Base-by-base conservation (phyloP, 1,139 yeast genomes). In the Spathaspora sp. region DNA sequence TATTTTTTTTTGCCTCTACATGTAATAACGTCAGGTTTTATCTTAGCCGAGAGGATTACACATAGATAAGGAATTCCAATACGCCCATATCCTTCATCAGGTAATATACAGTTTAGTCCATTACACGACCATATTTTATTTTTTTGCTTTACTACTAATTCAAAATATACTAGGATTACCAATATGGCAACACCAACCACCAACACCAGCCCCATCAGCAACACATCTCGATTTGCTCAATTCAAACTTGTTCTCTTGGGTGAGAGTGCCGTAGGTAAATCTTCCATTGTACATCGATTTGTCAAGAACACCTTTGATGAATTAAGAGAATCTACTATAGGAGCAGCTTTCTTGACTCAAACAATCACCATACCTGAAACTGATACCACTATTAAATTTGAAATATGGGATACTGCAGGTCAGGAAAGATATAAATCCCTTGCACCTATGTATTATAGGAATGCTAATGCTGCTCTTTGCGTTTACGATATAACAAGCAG, bases 261-360 rank as follows among this genome's bases (percentile, higher is more conserved):
- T 16, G 80, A 74, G 55, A 71, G 76, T 53, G 79, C 80, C 25
- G 80, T 74, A 26, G 80, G 80, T 24, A 74, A 74, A 53, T 71
- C 77, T 37, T 72, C 78, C 25, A 72, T 74, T 15, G 79, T 74
- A 10, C 78, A 72, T 54, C 58, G 77, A 38, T 72, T 67, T 47
- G 79, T 74, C 43, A 74, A 74, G 56, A 95, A 91, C 63, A 88
- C 95, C 26, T 95, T 93, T 64, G 97, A 91, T 59, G 97, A 90
- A 60, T 81, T 87, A 69, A 79, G 97, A 57, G 98, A 93, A 67
- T 88, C 96, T 20, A 93, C 98, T 7, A 93, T 93, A 51, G 98
- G 98, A 13, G 99, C 99, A 3, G 99, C 99, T 2, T 93, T 93
- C 64, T 74, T 93, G 49, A 91, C 99, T 13, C 98, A 93, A 63